These are phyloP conservation scores for Backusella circina DNA, from an alignment of 192 early-diverging fungal species.

Conservation along the genomic window DNA sequence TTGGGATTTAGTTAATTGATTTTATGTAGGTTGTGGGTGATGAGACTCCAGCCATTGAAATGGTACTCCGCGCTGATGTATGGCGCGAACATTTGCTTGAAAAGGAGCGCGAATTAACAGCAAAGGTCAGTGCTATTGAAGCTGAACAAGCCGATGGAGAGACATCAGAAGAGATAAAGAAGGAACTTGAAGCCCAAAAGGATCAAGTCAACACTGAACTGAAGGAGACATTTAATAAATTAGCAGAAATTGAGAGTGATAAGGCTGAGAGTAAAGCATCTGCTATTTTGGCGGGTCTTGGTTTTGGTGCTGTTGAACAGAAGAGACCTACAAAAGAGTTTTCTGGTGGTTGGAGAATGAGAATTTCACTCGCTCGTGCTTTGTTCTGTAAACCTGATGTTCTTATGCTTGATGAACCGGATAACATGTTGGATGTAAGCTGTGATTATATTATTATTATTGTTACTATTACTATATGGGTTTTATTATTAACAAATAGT, in stretches of 20 bases:
- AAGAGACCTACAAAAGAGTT: slow-evolving; percentile 87
- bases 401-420: slow-evolving; percentile 89
- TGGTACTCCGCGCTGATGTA: slow-evolving; percentile 90
- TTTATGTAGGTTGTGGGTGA: slow-evolving; percentile 77
- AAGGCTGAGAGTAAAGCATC: slow-evolving; percentile 95
- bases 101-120: slow-evolving; percentile 73
- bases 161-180: slow-evolving; percentile 47
- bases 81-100: slow-evolving; percentile 88
- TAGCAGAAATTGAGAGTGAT: slow-evolving; percentile 95
- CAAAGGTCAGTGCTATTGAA: slow-evolving; percentile 49
- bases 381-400: slow-evolving; percentile 95
- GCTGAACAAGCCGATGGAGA: slow-evolving; percentile 47
- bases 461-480: not conserved
- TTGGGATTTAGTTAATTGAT: not conserved
- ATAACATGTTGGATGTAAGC: slow-evolving; percentile 78
- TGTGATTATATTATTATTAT: not conserved
- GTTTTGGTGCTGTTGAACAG: slow-evolving; percentile 79
- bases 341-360: slow-evolving; percentile 99
- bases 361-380: slow-evolving; percentile 92
- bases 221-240: slow-evolving; percentile 79
- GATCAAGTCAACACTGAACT: slow-evolving; percentile 54
- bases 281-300: slow-evolving; percentile 93
- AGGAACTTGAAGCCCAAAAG: slow-evolving; percentile 51
- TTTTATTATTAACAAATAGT: not conserved
- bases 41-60: slow-evolving; percentile 79